Evolutionary conservation across 1,139 yeast genomes (phyloP), one percentile per base, ranked within the genome.

Genomic region (Debaryomyces sp.): DNA sequence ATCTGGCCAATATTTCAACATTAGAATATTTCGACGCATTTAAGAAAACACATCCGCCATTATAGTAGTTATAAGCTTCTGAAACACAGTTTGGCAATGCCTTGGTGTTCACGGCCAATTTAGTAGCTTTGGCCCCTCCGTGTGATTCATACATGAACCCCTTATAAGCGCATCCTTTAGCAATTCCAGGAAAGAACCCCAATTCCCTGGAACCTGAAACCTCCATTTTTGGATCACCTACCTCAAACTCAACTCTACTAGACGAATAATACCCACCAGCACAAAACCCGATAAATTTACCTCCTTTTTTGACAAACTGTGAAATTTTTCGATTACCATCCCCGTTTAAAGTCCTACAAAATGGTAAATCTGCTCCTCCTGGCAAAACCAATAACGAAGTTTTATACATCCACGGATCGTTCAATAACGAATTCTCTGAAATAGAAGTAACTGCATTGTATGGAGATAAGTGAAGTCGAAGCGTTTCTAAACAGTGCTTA

Each of bases 331-430:
- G 60, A 58, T 84, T 89, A 0, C 91, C 92, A 6, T 66, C 69
- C 1, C 97, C 96, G 57, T 87, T 83, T 48, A 92, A 74, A 1
- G 76, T 74, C 40, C 77, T 72, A 61, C 97, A 89, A 61, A 81
- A 87, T 0, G 97, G 97, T 46, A 91, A 69, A 64, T 94, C 99
- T 1, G 98, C 97, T 3, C 99, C 99, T 2, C 99, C 99, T 0
- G 99, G 99, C 24, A 95, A 68, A 4, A 92, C 96, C 45, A 94
- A 64, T 55, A 89, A 71, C 0, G 96, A 75, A 0, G 98, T 88
- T 58, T 89, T 88, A 6, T 79, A 61, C 58, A 79, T 78, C 99
- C 99, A 95, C 0, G 99, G 99, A 60, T 94, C 98, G 37, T 80
- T 78, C 43, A 80, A 66, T 13, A 94, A 65, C 0, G 88, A 81